phyloP scores from a whole-genome alignment of 169 alveolate genomes.

The Cryptosporidium ubiquitum region DNA sequence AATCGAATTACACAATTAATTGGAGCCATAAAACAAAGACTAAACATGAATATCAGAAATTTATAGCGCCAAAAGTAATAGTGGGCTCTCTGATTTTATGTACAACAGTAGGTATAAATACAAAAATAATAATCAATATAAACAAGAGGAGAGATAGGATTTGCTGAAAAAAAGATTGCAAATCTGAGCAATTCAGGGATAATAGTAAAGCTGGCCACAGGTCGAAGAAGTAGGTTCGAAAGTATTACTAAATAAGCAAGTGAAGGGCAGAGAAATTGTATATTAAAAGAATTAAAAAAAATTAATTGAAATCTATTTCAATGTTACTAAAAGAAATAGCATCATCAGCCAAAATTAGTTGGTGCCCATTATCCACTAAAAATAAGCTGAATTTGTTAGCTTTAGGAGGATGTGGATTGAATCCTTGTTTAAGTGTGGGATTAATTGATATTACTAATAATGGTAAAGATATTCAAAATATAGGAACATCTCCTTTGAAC shows the following conservation, averaged over 20 bases:
- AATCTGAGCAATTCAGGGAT: constrained; percentile 4
- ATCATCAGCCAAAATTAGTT: constrained; percentile 62
- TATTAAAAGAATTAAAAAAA: background rate
- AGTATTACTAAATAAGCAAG: background rate
- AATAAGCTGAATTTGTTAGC: constrained; percentile 30
- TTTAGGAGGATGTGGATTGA: constrained; percentile 66
- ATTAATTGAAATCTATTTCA: background rate
- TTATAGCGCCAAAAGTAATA: constrained; percentile 11
- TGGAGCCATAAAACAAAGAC: constrained; percentile 17
- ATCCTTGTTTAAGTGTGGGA: constrained; percentile 36
- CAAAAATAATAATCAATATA: background rate
- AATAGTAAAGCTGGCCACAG: background rate
- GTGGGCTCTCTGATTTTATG: constrained; percentile 11
- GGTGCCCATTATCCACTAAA: constrained; percentile 59
- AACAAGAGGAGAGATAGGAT: background rate
- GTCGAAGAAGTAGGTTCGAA: constrained; percentile 5
- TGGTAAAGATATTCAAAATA: constrained; percentile 22
- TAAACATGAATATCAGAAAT: constrained; percentile 10
- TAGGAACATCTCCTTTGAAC: constrained; percentile 17
- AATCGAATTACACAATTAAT: background rate
- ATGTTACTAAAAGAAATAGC: constrained; percentile 62
- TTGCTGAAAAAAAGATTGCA: background rate
- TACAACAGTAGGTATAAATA: background rate
- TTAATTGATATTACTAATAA: constrained; percentile 34
- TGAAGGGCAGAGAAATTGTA: background rate